phyloP scores from a whole-genome alignment of 768 basidiomycete species.

The Termitomyces sp. region DNA sequence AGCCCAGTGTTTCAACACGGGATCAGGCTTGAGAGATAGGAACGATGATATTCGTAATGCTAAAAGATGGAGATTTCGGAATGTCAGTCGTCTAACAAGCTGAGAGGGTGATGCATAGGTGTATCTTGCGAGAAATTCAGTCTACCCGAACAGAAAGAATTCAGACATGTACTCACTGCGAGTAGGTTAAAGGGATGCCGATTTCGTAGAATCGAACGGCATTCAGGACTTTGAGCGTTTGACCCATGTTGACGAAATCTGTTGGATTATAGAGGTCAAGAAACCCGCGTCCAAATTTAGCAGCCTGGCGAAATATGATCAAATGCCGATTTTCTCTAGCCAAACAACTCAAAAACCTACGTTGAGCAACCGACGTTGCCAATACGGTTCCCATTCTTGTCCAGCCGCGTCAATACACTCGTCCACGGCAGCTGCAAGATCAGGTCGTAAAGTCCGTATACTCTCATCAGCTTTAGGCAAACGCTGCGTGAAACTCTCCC shows the following conservation, averaged over 20 bases:
- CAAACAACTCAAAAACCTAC: constrained; percentile 32
- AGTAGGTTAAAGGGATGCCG: constrained; percentile 88
- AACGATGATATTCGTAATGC: constrained; percentile 87
- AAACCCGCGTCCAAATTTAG: constrained; percentile 92
- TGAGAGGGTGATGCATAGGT: constrained; percentile 73
- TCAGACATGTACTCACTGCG: constrained; percentile 54
- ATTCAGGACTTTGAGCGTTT: constrained; percentile 89
- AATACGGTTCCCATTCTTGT: constrained; percentile 83
- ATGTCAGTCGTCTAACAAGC: constrained; percentile 76
- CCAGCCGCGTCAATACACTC: constrained; percentile 93
- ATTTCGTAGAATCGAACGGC: constrained; percentile 89
- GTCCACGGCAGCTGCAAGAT: constrained; percentile 45
- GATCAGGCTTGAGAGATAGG: constrained; percentile 77
- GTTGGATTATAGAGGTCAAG: constrained; percentile 89
- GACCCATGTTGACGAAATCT: constrained; percentile 90
- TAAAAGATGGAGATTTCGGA: constrained; percentile 86
- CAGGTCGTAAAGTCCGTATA: constrained; percentile 82
- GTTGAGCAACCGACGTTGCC: constrained; percentile 83
- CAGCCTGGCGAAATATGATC: constrained; percentile 55
- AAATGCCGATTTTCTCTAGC: not conserved
- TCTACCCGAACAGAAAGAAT: not conserved
- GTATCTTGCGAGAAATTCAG: constrained; percentile 46
- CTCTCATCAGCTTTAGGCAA: constrained; percentile 92
- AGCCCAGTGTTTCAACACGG: constrained; percentile 94
- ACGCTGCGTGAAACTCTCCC: constrained; percentile 74